Conservation (phyloP, 768 basidiomycete species). For the Porpolomopsis calyptriformis region DNA sequence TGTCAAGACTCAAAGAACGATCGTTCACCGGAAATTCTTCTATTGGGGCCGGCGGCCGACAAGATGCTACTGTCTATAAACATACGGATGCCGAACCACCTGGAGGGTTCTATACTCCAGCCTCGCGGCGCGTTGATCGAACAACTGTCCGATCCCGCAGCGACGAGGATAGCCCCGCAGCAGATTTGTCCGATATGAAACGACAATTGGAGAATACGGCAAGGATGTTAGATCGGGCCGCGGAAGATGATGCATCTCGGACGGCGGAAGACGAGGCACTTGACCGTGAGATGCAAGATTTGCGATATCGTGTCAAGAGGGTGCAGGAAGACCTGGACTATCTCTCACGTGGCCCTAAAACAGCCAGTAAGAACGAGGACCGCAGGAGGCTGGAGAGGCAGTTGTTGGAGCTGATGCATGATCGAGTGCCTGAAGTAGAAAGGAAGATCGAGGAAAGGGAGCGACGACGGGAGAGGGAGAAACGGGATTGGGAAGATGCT, state of each 20-base stretch:
- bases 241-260: constrained; percentile 48
- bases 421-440: constrained; percentile 85
- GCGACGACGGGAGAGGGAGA: constrained; percentile 64
- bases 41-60: constrained; percentile 43
- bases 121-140: constrained; percentile 77
- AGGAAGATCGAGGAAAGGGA: constrained; percentile 71
- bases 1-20: constrained; percentile 56
- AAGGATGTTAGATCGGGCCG: constrained; percentile 63
- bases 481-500: constrained; percentile 65
- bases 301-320: constrained; percentile 74
- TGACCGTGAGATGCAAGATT: constrained; percentile 81
- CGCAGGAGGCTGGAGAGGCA: constrained; percentile 80
- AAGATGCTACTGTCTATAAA: constrained; percentile 87
- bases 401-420: constrained; percentile 75
- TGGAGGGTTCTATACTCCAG: constrained; percentile 67
- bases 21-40: constrained; percentile 54
- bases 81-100: constrained; percentile 55
- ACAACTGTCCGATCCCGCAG: constrained; percentile 63
- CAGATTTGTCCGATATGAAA: constrained; percentile 82
- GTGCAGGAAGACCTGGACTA: constrained; percentile 91
- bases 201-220: constrained; percentile 71
- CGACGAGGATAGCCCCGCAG: constrained; percentile 50
- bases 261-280: constrained; percentile 81
- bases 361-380: constrained; percentile 72
- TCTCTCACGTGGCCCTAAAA: constrained; percentile 63